These are phyloP conservation scores for Petrea volubilis DNA, from an alignment of 257 asterid genomes.

Conservation along the genomic window DNA sequence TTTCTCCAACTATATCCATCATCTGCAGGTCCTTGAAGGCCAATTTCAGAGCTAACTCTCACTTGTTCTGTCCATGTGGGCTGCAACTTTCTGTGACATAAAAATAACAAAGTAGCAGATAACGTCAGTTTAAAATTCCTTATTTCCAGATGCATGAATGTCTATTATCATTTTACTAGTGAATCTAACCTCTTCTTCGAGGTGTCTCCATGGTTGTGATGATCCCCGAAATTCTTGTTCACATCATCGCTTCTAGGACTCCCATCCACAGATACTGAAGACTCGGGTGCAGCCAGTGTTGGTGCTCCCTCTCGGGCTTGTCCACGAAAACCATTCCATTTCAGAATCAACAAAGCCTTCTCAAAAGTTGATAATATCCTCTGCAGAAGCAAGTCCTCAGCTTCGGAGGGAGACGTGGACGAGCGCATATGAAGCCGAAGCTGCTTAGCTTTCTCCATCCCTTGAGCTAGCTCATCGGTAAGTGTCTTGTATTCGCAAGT, in stretches of 20 bases:
- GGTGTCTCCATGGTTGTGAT: slow-evolving; percentile 31
- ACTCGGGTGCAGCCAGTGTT: slow-evolving; percentile 32
- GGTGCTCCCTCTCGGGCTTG: slow-evolving; percentile 29
- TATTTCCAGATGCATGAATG: not conserved
- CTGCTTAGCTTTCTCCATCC: slow-evolving; percentile 77
- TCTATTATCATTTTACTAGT: not conserved
- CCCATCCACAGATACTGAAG: slow-evolving; percentile 56
- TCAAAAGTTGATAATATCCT: slow-evolving; percentile 72
- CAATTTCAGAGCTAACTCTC: slow-evolving; percentile 53
- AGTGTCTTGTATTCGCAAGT: slow-evolving; percentile 48
- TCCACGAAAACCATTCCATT: slow-evolving; percentile 42
- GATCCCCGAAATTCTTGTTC: slow-evolving; percentile 35
- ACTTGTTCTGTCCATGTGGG: slow-evolving; percentile 78
- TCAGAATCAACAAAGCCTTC: slow-evolving; percentile 68
- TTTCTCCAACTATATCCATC: slow-evolving; percentile 92
- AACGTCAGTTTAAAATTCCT: not conserved
- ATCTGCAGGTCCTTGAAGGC: slow-evolving; percentile 76
- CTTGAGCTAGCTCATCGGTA: slow-evolving; percentile 66
- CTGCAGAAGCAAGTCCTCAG: slow-evolving; percentile 57
- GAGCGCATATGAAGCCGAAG: slow-evolving; percentile 52
- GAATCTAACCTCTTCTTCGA: slow-evolving; percentile 68
- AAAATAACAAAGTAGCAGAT: slow-evolving; percentile 20
- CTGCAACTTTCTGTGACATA: slow-evolving; percentile 64
- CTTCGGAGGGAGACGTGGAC: slow-evolving; percentile 37
- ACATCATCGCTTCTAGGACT: slow-evolving; percentile 54